Evolutionary conservation across 2,329 filamentous ascomycete species (phyloP), one percentile per base, ranked within the genome.

Genomic region (Colletotrichum scovillei): DNA sequence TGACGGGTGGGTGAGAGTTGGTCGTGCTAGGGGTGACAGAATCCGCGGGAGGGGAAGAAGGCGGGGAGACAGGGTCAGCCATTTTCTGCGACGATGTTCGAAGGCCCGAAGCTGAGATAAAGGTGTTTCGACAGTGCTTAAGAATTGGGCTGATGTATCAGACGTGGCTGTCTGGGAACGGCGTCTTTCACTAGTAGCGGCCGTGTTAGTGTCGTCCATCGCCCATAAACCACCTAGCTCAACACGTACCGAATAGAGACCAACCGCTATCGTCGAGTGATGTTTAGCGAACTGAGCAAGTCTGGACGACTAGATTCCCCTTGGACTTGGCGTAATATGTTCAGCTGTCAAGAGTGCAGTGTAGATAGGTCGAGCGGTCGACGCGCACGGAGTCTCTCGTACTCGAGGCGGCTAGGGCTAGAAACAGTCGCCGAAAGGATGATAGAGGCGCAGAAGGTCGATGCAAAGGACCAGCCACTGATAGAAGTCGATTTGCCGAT

Each of bases 51-150:
- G 71, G 67, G 3, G 71, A 73, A 42, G 71, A 65, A 38, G 67
- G 71, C 56, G 71, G 71, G 38, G 71, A 73, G 55, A 72, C 14
- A 30, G 46, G 69, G n/a, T 72, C 69, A 9, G 71, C 32, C 71
- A 73, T 73, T 9, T 59, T 35, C 53, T 16, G 71, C 46, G 49
- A 73, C 67, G 14, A n/a, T 19, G 24, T 49, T 32, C 28, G 55
- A 70, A 67, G 60, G 59, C 35, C 42, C 46, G 70, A 70, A 57
- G 67, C 46, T 60, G 32, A 42, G 67, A 73, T 73, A 73, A 72
- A 66, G 56, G 67, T 49, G 56, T 49, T 46, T 66, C 24, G 46
- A 62, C 16, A n/a, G 67, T 73, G 55, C 67, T 65, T 55, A 56
- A 46, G 49, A 56, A 42, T 42, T 52, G 49, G 53, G 52, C 52